phyloP scores from a whole-genome alignment of 208 protist genomes.

The Endotrypanum monterogeii region DNA sequence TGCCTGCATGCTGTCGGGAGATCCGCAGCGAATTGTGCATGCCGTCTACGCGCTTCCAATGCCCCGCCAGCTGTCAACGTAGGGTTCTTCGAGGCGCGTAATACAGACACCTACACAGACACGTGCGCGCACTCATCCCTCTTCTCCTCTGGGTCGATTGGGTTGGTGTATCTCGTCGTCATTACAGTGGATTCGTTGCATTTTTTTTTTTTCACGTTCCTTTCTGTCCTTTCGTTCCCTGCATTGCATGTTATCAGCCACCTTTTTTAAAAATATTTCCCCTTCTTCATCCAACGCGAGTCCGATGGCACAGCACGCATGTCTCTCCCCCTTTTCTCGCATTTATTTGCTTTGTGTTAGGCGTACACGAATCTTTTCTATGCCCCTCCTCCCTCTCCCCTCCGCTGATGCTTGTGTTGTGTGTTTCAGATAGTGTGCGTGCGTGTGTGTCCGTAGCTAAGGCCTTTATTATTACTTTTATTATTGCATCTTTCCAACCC shows the following conservation, averaged over 20 bases:
- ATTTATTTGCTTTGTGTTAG: too few species aligned
- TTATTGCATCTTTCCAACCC: too few species aligned
- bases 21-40: slow-evolving; percentile 48
- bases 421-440: too few species aligned
- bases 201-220: neutral
- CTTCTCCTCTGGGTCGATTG: neutral
- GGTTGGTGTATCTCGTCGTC: neutral
- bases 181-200: neutral
- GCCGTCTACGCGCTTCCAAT: slow-evolving; percentile 55
- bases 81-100: neutral
- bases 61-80: slow-evolving; percentile 48
- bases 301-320: too few species aligned
- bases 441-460: too few species aligned
- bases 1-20: slow-evolving; percentile 35
- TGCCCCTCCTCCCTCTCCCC: too few species aligned
- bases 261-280: too few species aligned
- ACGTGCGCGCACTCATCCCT: neutral
- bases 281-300: too few species aligned
- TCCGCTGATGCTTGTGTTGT: too few species aligned
- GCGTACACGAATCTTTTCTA: too few species aligned
- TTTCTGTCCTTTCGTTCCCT: neutral
- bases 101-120: neutral
- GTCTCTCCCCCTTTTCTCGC: neutral
- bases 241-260: too few species aligned
- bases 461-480: neutral